Evolutionary conservation across 1,284 basidiomycete species (phyloP).

Genomic region (Hemileia vastatrix): DNA sequence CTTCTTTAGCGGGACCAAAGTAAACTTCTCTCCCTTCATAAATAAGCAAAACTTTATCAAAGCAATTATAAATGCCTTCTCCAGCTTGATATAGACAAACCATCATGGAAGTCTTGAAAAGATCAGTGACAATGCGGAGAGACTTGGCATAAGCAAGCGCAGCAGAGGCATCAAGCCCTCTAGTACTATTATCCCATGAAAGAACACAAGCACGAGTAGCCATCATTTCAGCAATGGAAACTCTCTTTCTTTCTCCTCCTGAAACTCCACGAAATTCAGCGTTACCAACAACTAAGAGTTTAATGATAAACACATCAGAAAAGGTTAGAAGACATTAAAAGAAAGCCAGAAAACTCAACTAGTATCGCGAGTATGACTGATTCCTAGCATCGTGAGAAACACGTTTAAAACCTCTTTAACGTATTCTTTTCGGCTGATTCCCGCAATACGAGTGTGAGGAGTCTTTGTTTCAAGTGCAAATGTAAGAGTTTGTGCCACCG

Average conservation of each 20-base stretch:
- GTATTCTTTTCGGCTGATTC: constrained; percentile 49
- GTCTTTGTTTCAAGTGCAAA: constrained; percentile 52
- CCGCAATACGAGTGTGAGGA: constrained; percentile 50
- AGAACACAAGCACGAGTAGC: constrained; percentile 48
- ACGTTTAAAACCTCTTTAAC: constrained; percentile 50
- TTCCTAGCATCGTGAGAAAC: constrained; percentile 55
- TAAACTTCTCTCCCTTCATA: constrained; percentile 73
- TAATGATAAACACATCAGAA: constrained; percentile 64
- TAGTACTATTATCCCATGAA: constrained; percentile 52
- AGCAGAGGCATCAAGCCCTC: constrained; percentile 61
- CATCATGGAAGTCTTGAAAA: constrained; percentile 41
- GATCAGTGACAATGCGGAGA: constrained; percentile 52
- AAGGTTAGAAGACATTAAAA: constrained; percentile 51
- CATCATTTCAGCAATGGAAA: constrained; percentile 54
- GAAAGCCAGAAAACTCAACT: constrained; percentile 45
- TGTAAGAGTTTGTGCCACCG: constrained; percentile 52
- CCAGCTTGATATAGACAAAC: constrained; percentile 52
- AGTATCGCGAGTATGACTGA: constrained; percentile 56
- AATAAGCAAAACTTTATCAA: constrained; percentile 51
- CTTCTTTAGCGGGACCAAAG: constrained; percentile 62
- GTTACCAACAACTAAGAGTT: constrained; percentile 55
- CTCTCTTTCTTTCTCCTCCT: constrained; percentile 55
- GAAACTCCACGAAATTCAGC: constrained; percentile 55
- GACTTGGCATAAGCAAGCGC: constrained; percentile 54
- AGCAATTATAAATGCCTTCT: constrained; percentile 52